Evolutionary conservation across 345 rosid species (phyloP).

Genomic region (Kandelia obovata): DNA sequence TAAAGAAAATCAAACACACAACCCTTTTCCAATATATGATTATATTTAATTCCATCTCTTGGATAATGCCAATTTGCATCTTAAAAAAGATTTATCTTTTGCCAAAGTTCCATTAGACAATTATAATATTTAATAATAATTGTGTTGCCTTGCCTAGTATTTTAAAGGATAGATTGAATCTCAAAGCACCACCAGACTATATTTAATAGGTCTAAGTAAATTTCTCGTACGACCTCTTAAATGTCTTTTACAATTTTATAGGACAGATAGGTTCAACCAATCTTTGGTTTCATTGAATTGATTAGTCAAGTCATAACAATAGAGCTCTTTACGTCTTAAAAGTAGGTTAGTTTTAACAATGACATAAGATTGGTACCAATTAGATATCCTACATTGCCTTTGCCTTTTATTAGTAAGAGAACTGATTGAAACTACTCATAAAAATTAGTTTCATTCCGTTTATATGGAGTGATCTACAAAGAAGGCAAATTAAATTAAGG

Average conservation of each 20-base stretch:
- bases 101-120: neutral
- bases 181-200: neutral
- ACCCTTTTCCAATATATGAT: neutral
- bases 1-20: neutral
- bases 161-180: neutral
- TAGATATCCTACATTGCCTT: too few species aligned
- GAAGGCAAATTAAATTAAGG: too few species aligned
- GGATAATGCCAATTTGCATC: neutral
- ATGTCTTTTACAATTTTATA: neutral
- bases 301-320: neutral
- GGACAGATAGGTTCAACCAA: neutral
- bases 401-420: too few species aligned
- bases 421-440: too few species aligned
- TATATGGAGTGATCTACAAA: too few species aligned
- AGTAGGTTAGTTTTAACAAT: too few species aligned
- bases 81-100: neutral
- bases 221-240: neutral
- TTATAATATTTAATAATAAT: neutral
- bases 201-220: neutral
- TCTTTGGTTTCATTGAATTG: slow-evolving; percentile 2
- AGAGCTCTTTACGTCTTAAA: neutral
- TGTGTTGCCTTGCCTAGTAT: too few species aligned
- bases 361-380: too few species aligned
- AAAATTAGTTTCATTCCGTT: too few species aligned
- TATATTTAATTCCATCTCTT: neutral